These are phyloP conservation scores for Podospora comata DNA, from an alignment of 495 filamentous ascomycete species.

Conservation along the genomic window DNA sequence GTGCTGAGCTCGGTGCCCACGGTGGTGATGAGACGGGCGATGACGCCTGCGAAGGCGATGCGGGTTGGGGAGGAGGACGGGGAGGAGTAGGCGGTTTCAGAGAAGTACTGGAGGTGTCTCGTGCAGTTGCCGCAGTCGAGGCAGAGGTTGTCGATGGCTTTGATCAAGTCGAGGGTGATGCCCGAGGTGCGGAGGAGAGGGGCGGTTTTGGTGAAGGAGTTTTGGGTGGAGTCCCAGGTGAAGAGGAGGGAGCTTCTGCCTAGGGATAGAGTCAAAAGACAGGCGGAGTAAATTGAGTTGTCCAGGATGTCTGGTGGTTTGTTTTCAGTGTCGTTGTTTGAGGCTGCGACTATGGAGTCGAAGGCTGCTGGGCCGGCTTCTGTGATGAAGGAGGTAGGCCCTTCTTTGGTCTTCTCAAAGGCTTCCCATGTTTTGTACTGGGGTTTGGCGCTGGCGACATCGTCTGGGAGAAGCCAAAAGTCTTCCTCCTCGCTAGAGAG, in stretches of 20 bases:
- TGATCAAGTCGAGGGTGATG: conserved; percentile 55
- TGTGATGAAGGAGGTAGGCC: conserved; percentile 55
- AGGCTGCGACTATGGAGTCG: conserved; percentile 58
- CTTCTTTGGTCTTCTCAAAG: conserved; percentile 50
- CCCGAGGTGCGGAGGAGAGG: conserved; percentile 64
- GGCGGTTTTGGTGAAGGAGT: conserved; percentile 56
- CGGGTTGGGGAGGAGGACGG: conserved; percentile 48
- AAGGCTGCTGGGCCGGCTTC: conserved; percentile 73
- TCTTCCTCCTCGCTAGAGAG: conserved; percentile 35
- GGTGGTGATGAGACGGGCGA: conserved; percentile 53
- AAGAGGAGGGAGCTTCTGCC: conserved; percentile 82
- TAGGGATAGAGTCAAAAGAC: conserved; percentile 68
- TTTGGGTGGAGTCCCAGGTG: conserved; percentile 56
- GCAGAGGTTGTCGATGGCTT: conserved; percentile 56
- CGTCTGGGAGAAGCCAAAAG: conserved; percentile 52
- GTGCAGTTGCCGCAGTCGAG: conserved; percentile 58
- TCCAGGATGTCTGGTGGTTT: conserved; percentile 36
- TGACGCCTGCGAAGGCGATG: conserved; percentile 60
- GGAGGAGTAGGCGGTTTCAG: conserved; percentile 44
- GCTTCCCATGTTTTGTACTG: conserved; percentile 70
- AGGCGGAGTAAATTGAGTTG: conserved; percentile 53
- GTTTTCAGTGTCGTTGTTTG: conserved; percentile 3
- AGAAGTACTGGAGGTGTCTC: conserved; percentile 52
- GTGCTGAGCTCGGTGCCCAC: conserved; percentile 55
- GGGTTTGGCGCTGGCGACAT: conserved; percentile 29